Evolutionary conservation across 345 rosid species (phyloP).

Genomic region (Cardamine resedifolia): DNA sequence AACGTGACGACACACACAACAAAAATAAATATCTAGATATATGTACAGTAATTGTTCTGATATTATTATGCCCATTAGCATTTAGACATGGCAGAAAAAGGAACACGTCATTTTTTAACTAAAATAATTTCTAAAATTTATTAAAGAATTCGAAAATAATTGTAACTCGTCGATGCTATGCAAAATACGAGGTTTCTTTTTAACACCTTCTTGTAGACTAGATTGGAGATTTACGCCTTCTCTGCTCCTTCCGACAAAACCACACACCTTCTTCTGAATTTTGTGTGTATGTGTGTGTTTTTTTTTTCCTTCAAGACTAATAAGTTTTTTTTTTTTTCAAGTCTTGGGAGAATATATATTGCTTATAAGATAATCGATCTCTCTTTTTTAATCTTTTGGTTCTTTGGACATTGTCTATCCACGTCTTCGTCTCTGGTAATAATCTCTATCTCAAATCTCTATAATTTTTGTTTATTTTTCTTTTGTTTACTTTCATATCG

Average conservation of each 20-base stretch:
- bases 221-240: background rate
- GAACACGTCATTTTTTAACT: constrained; percentile 25
- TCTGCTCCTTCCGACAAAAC: constrained; percentile 18
- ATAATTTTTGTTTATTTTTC: background rate
- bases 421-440: constrained; percentile 33
- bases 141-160: background rate
- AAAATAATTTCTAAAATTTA: background rate
- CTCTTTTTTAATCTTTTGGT: background rate
- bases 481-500: background rate
- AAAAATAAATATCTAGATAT: constrained; percentile 18
- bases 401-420: constrained; percentile 30
- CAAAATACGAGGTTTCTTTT: constrained; percentile 35
- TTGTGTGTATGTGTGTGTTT: background rate
- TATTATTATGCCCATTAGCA: constrained; percentile 28
- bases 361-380: background rate
- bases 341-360: background rate
- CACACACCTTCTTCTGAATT: background rate
- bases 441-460: constrained; percentile 13
- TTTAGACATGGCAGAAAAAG: constrained; percentile 18
- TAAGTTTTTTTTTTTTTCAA: background rate
- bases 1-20: background rate
- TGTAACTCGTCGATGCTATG: constrained; percentile 1
- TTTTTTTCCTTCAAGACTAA: background rate
- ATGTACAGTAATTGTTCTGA: background rate
- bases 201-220: constrained; percentile 17